phyloP scores from a whole-genome alignment of 768 basidiomycete species.

The Hygrocybe coccinea region DNA sequence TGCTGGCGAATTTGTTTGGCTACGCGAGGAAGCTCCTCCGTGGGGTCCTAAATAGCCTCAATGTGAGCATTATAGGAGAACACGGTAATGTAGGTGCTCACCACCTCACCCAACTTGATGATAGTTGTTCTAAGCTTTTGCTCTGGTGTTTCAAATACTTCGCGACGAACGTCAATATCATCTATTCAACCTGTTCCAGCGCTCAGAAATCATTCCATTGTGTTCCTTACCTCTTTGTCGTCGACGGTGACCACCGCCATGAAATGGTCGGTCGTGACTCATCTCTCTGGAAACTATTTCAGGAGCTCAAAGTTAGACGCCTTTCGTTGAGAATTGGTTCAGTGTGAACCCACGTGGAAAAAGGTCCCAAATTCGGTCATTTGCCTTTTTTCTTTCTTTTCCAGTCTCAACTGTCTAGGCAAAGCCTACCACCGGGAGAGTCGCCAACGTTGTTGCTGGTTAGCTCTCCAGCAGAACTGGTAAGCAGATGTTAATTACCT shows the following conservation, averaged over 20 bases:
- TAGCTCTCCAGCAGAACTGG: neutral
- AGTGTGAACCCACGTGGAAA: too few relatives aligned
- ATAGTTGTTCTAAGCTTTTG: conserved; percentile 64
- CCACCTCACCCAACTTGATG: conserved; percentile 77
- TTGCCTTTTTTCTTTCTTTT: too few relatives aligned
- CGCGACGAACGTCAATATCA: conserved; percentile 58
- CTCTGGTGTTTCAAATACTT: conserved; percentile 64
- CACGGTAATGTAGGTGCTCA: conserved; percentile 34
- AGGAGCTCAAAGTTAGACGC: conserved; percentile 13
- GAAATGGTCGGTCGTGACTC: conserved; percentile 53
- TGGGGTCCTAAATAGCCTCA: conserved; percentile 48
- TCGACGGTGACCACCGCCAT: conserved; percentile 46
- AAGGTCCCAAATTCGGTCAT: too few relatives aligned
- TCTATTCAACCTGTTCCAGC: conserved; percentile 37
- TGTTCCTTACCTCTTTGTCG: conserved; percentile 51
- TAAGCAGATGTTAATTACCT: neutral
- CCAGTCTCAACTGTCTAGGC: too few relatives aligned
- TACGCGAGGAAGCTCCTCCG: conserved; percentile 63
- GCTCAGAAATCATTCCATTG: conserved; percentile 16
- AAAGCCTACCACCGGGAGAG: neutral
- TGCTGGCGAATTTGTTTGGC: conserved; percentile 62
- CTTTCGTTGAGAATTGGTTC: neutral
- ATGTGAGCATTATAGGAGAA: neutral
- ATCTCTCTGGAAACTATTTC: conserved; percentile 27
- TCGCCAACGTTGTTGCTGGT: neutral